Percentiles rank a stretch among this genome's conserved stretches.
Conservation (phyloP, 2,329 filamentous ascomycete genomes). For the Pseudocercospora pini-densiflorae region DNA sequence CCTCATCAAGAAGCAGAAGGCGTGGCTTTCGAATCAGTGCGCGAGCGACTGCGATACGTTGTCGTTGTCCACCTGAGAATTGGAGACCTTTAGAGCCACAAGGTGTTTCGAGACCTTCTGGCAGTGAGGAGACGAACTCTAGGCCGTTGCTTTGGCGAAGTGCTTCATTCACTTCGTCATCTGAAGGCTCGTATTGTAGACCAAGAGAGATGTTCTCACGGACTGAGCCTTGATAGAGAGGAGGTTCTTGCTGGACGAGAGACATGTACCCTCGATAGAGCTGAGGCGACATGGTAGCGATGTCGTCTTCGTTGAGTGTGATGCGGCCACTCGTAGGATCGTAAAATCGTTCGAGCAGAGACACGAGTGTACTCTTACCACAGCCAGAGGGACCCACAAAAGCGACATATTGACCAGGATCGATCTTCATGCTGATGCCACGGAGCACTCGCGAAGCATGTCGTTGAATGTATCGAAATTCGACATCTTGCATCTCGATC, state of each 20-base stretch:
- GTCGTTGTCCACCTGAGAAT: conserved; percentile 60
- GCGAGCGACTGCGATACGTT: conserved; percentile 60
- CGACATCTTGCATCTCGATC: conserved; percentile 34
- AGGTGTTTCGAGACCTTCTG: conserved; percentile 56
- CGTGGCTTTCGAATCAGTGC: conserved; percentile 58
- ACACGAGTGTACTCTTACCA: conserved; percentile 53
- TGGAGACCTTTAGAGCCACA: conserved; percentile 55
- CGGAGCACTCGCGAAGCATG: conserved; percentile 33
- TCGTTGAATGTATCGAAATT: conserved; percentile 38
- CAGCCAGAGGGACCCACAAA: conserved; percentile 55
- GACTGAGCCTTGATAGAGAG: conserved; percentile 68
- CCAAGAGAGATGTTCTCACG: conserved; percentile 61
- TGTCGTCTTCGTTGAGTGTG: conserved; percentile 60
- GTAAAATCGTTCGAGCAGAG: conserved; percentile 55
- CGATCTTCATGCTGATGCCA: conserved; percentile 35
- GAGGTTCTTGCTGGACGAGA: conserved; percentile 75
- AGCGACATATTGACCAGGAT: conserved; percentile 49
- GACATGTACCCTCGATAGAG: conserved; percentile 68
- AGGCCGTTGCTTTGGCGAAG: conserved; percentile 58
- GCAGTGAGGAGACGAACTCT: conserved; percentile 58
- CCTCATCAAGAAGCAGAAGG: conserved; percentile 63
- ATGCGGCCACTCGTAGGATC: conserved; percentile 47
- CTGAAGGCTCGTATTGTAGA: conserved; percentile 42
- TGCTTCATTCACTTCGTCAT: conserved; percentile 51
- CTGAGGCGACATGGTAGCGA: conserved; percentile 62